A percentile compares a stretch with the other conserved stretches of the same genome.
These are phyloP conservation scores for Russula ochroleuca DNA, from an alignment of 768 basidiomycete genomes.

Conservation along the genomic window DNA sequence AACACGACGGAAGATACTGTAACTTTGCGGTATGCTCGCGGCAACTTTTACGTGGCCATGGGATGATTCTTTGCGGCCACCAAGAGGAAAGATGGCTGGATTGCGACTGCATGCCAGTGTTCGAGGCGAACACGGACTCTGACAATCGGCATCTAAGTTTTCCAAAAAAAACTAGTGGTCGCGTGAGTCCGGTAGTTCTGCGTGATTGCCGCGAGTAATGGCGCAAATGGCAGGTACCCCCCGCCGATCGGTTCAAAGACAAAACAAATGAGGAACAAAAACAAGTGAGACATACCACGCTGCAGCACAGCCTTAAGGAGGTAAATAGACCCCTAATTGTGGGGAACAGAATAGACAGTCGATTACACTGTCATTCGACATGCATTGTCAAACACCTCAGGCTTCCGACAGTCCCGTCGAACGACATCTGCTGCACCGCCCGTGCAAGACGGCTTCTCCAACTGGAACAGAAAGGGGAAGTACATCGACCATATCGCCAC, in stretches of 20 bases:
- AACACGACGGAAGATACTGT: not conserved
- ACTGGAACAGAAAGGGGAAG: constrained; percentile 7
- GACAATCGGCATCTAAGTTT: not conserved
- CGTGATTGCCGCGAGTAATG: not conserved
- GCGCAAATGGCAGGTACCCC: not conserved
- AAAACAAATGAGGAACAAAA: not conserved
- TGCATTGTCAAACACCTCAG: constrained; percentile 5
- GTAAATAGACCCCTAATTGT: not conserved
- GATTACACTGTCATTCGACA: constrained; percentile 10
- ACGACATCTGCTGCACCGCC: not conserved
- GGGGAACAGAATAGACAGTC: not conserved
- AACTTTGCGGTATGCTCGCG: not conserved
- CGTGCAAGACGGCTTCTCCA: constrained; percentile 5
- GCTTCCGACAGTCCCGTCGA: constrained; percentile 5
- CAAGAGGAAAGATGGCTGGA: not conserved
- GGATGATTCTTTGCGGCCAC: not conserved
- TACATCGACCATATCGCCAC: constrained; percentile 1
- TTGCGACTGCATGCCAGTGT: too few relatives aligned
- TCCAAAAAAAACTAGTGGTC: not conserved
- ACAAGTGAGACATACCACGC: not conserved
- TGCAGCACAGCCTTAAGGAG: not conserved
- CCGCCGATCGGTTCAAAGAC: not conserved
- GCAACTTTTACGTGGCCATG: constrained; percentile 6
- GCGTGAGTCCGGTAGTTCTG: not conserved
- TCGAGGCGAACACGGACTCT: too few relatives aligned